phyloP scores from a whole-genome alignment of 306 rosid species.

The Vachellia pachyceras region DNA sequence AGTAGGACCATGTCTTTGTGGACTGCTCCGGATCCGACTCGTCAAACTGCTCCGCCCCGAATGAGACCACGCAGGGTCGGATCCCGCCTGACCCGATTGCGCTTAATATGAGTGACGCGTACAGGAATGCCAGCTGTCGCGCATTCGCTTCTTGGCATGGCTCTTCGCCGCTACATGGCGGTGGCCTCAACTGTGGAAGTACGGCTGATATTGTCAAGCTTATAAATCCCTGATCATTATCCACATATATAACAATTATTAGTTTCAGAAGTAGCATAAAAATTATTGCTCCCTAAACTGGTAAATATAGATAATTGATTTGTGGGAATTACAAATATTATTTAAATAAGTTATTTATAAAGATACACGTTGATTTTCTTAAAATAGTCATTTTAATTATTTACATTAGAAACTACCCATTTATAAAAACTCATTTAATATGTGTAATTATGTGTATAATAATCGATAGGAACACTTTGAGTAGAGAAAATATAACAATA shows the following conservation, averaged over 20 bases:
- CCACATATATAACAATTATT: not conserved
- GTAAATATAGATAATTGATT: too few relatives aligned
- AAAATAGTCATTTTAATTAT: too few relatives aligned
- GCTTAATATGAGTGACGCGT: constrained; percentile 56
- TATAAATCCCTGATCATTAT: constrained; percentile 67
- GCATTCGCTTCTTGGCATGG: constrained; percentile 64
- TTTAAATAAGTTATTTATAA: too few relatives aligned
- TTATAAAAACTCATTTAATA: too few relatives aligned
- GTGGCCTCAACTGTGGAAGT: constrained; percentile 76
- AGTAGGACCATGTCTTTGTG: constrained; percentile 79
- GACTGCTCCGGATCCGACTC: constrained; percentile 68
- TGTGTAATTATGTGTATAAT: too few relatives aligned
- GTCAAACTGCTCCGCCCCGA: constrained; percentile 95
- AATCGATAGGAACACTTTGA: too few relatives aligned
- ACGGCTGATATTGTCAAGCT: constrained; percentile 77
- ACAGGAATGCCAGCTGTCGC: constrained; percentile 67
- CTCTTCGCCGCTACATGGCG: constrained; percentile 65
- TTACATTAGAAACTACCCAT: too few relatives aligned
- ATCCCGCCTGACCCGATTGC: constrained; percentile 94
- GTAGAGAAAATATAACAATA: too few relatives aligned
- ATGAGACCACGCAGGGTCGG: constrained; percentile 96
- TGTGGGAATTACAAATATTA: too few relatives aligned
- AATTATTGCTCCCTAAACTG: too few relatives aligned
- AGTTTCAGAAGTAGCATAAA: not conserved
- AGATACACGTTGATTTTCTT: too few relatives aligned